Base-by-base conservation (phyloP, 495 filamentous ascomycete genomes). In the Aspergillus heteromorphus region DNA sequence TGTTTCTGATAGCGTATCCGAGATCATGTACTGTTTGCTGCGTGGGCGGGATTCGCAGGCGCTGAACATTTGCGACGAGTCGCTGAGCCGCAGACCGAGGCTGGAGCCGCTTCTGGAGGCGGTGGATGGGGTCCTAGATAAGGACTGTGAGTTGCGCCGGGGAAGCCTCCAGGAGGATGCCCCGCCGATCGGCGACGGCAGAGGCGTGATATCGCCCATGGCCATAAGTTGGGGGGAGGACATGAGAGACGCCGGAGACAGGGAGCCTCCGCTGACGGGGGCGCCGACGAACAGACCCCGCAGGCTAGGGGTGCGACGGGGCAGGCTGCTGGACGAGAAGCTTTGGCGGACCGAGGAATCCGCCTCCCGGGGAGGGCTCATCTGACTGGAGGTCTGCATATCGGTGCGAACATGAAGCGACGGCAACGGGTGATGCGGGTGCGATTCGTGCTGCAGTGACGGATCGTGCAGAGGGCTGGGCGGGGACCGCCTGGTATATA, bases 191-290 rank as follows among this genome's bases (percentile, higher is more conserved):
- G 93, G 93, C 5, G 93, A 97, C 10, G 93, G 93, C 19, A 98
- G 71, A 48, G 93, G 93, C 4, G 93, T 98, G 53, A 98, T 85
- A 63, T 96, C 90, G 36, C 83, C 82, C 82, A 96, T 85, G 17
- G 91, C 88, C 53, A 84, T 83, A 36, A 95, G 78, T 54, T 86
- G 82, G 2, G 91, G 91, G 16, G 85, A 88, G 5, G 85, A 82
- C 17, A 84, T 60, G 19, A 71, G 48, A 11, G 85, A 86, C 23
- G 73, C 77, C 1, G 84, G 84, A 2, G 85, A 87, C 19, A 82
- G 62, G 6, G 83, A 86, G 14, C 74, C 78, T 2, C 75, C 66
- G 56, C 73, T 78, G 17, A 70, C 70, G n/a, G 65, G 54, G 10
- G 70, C 55, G 18, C 65, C 67, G 43, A 63, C 76, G 23, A 70